Conservation (phyloP, 495 filamentous ascomycete species). For the Trichoderma erinaceum region DNA sequence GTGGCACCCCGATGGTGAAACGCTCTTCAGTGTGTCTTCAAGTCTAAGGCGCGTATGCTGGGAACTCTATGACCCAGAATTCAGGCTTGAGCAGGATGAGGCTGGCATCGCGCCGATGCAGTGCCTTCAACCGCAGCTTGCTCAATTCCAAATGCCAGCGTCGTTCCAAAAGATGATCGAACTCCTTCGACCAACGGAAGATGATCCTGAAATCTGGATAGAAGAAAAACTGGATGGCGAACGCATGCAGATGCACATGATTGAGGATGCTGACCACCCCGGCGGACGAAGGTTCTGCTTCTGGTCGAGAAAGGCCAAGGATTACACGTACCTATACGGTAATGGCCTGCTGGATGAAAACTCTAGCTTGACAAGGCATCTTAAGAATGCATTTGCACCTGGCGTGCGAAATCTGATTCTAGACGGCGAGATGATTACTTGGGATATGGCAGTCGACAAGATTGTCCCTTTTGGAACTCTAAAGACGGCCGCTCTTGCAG, state of each 20-base stretch:
- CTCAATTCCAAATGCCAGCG: conserved; percentile 82
- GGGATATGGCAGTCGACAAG: conserved; percentile 82
- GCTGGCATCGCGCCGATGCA: conserved; percentile 78
- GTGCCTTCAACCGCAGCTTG: conserved; percentile 95
- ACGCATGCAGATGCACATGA: conserved; percentile 94
- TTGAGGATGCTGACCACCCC: conserved; percentile 55
- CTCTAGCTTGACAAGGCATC: conserved; percentile 70
- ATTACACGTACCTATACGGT: conserved; percentile 94
- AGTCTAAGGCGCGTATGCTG: conserved; percentile 89
- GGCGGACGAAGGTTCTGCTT: conserved; percentile 76
- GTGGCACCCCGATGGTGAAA: conserved; percentile 93
- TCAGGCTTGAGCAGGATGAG: conserved; percentile 69
- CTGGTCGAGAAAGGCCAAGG: conserved; percentile 95
- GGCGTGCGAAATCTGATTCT: conserved; percentile 79
- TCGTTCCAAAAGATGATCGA: conserved; percentile 76
- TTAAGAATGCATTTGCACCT: conserved; percentile 70
- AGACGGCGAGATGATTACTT: conserved; percentile 98
- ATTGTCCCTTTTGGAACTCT: conserved; percentile 87
- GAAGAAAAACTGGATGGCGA: conserved; percentile 98
- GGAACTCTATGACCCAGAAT: conserved; percentile 76
- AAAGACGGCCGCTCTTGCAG: conserved; percentile 81
- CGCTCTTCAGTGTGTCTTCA: conserved; percentile 83
- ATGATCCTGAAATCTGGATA: conserved; percentile 82
- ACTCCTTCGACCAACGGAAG: conserved; percentile 61
- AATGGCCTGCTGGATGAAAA: conserved; percentile 66